phyloP scores from a whole-genome alignment of 345 rosid genomes.

The Cardamine chenopodiifolia region DNA sequence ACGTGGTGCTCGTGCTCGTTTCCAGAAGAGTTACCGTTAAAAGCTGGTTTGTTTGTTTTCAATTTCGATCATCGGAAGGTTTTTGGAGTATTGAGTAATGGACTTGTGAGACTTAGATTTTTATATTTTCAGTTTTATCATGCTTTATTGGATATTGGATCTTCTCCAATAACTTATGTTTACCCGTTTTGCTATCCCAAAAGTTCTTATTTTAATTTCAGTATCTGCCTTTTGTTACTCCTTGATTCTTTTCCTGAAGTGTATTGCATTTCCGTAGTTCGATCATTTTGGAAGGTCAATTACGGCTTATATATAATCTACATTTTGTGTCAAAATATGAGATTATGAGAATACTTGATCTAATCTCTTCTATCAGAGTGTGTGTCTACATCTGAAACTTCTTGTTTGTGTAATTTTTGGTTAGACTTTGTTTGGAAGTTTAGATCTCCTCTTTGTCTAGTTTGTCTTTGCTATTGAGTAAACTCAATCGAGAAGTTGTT shows the following conservation, averaged over 20 bases:
- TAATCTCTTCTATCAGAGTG: too few species aligned
- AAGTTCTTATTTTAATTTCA: constrained; percentile 6
- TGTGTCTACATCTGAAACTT: too few species aligned
- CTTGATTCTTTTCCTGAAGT: neutral
- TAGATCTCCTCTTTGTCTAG: neutral
- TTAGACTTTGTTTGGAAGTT: neutral
- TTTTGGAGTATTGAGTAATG: constrained; percentile 25
- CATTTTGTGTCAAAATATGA: neutral
- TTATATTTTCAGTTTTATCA: constrained; percentile 13
- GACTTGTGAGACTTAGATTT: constrained; percentile 31
- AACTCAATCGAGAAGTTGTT: neutral
- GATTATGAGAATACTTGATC: neutral
- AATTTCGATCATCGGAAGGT: constrained; percentile 14
- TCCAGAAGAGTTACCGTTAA: constrained; percentile 98
- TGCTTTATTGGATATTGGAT: constrained; percentile 24
- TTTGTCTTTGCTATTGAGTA: neutral
- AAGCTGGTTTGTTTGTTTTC: constrained; percentile 30
- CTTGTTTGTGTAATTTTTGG: neutral
- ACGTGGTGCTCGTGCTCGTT: constrained; percentile 89
- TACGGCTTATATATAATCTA: neutral
- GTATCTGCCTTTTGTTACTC: neutral
- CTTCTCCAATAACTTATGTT: neutral
- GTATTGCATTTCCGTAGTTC: neutral
- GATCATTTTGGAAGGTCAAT: neutral
- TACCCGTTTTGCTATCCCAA: constrained; percentile 15